Conservation (phyloP, 768 basidiomycete species). For the Boletus tylopilopsis region DNA sequence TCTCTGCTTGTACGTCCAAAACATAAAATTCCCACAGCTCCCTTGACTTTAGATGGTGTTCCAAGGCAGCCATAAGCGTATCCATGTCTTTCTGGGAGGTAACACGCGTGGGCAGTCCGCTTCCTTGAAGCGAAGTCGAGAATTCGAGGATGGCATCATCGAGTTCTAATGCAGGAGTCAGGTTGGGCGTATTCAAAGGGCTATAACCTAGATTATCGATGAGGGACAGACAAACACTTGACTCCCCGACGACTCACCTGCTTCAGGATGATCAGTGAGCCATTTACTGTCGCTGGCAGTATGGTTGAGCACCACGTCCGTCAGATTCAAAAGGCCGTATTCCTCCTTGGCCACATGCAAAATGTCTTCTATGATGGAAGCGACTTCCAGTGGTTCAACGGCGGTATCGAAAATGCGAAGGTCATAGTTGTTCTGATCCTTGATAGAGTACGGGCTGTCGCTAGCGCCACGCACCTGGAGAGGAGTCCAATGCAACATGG, state of each 20-base stretch:
- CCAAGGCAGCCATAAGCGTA: slow-evolving; percentile 59
- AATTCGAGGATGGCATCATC: slow-evolving; percentile 85
- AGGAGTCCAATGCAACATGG: slow-evolving; percentile 97
- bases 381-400: slow-evolving; percentile 47
- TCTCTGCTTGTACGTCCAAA: slow-evolving; percentile 66
- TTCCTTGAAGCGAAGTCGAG: slow-evolving; percentile 58
- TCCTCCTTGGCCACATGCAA: slow-evolving; percentile 73
- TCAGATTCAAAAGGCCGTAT: slow-evolving; percentile 85
- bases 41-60: slow-evolving; percentile 54
- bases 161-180: slow-evolving; percentile 88
- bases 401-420: slow-evolving; percentile 56
- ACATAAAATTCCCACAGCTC: slow-evolving; percentile 96
- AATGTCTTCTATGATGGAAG: slow-evolving; percentile 55
- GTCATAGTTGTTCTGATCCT: slow-evolving; percentile 82
- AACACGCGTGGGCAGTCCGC: slow-evolving; percentile 70
- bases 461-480: slow-evolving; percentile 88
- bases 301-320: slow-evolving; percentile 96
- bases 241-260: slow-evolving; percentile 50
- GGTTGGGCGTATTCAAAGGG: slow-evolving; percentile 86
- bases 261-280: slow-evolving; percentile 93
- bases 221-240: not conserved
- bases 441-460: slow-evolving; percentile 91
- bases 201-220: slow-evolving; percentile 63
- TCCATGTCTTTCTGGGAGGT: slow-evolving; percentile 66
- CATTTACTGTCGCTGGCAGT: slow-evolving; percentile 93